Percentiles rank a stretch among this genome's conserved stretches.
Conservation (phyloP, 306 rosid genomes). For the Gillenia trifoliata region DNA sequence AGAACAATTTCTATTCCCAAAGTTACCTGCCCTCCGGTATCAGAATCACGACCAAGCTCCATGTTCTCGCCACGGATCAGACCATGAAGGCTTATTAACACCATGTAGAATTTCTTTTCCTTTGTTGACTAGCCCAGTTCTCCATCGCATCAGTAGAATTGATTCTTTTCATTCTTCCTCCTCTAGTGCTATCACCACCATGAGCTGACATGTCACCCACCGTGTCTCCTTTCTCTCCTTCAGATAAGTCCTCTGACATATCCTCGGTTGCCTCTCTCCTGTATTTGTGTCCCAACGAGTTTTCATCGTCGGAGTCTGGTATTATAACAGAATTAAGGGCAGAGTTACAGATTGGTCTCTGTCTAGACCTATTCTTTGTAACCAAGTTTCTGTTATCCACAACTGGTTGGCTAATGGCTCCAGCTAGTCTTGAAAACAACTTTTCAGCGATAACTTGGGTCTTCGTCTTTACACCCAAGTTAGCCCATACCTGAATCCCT, state of each 20-base stretch:
- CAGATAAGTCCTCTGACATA: slow-evolving; percentile 64
- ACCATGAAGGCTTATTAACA: slow-evolving; percentile 57
- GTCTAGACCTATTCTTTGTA: slow-evolving; percentile 64
- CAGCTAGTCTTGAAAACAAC: slow-evolving; percentile 42
- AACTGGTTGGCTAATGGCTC: slow-evolving; percentile 29
- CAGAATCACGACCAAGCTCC: slow-evolving; percentile 71
- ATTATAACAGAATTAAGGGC: slow-evolving; percentile 42
- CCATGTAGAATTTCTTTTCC: slow-evolving; percentile 50
- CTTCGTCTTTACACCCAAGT: too few species aligned
- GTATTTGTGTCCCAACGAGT: background rate
- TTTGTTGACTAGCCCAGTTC: slow-evolving; percentile 43
- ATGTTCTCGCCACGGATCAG: slow-evolving; percentile 56
- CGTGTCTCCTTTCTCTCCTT: slow-evolving; percentile 53
- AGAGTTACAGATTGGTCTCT: slow-evolving; percentile 74
- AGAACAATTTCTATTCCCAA: background rate
- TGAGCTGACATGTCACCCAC: slow-evolving; percentile 31
- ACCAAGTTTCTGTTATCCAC: slow-evolving; percentile 43
- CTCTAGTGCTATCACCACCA: slow-evolving; percentile 31
- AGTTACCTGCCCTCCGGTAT: slow-evolving; percentile 60
- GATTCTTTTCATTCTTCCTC: slow-evolving; percentile 32
- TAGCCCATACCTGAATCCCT: too few species aligned
- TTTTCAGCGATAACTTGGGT: too few species aligned
- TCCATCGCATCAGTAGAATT: slow-evolving; percentile 48
- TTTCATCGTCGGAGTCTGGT: slow-evolving; percentile 52
- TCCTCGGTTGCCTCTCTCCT: slow-evolving; percentile 54